phyloP scores from a whole-genome alignment of 2,329 filamentous ascomycete genomes.

The Chaetomium strumarium region DNA sequence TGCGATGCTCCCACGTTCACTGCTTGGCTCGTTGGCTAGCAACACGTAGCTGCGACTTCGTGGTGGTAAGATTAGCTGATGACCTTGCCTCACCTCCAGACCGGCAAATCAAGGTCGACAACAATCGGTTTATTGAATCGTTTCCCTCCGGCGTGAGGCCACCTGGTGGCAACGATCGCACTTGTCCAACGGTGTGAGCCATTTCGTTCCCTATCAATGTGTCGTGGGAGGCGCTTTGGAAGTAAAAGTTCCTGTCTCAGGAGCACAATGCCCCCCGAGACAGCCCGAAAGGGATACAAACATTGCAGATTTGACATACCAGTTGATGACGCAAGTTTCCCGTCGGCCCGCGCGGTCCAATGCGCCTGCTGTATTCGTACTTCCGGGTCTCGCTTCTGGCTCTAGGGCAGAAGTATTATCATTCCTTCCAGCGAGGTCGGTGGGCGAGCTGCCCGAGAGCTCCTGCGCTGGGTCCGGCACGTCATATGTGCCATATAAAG shows the following conservation, averaged over 20 bases:
- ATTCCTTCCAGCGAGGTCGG: background rate
- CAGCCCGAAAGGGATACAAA: too few relatives aligned
- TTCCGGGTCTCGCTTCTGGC: constrained; percentile 18
- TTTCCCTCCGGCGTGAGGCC: constrained; percentile 57
- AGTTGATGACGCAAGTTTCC: constrained; percentile 77
- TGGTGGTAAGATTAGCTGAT: background rate
- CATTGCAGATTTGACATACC: constrained; percentile 26
- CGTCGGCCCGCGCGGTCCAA: constrained; percentile 35
- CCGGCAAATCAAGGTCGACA: constrained; percentile 70
- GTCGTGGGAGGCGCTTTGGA: too few relatives aligned
- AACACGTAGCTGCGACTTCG: background rate
- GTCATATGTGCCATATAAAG: constrained; percentile 19
- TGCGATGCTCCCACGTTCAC: too few relatives aligned
- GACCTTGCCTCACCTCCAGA: constrained; percentile 36
- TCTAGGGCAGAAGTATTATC: constrained; percentile 10
- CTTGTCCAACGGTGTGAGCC: too few relatives aligned
- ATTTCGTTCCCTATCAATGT: too few relatives aligned
- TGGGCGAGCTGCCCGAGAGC: constrained; percentile 7
- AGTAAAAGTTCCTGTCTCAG: too few relatives aligned
- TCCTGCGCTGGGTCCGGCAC: constrained; percentile 35
- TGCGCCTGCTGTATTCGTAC: constrained; percentile 34
- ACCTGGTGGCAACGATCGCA: constrained; percentile 63
- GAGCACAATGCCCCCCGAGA: too few relatives aligned
- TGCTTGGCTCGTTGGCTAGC: too few relatives aligned
- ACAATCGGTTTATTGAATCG: constrained; percentile 73